phyloP scores from a whole-genome alignment of 768 basidiomycete species.

The Polyporus arcularius region DNA sequence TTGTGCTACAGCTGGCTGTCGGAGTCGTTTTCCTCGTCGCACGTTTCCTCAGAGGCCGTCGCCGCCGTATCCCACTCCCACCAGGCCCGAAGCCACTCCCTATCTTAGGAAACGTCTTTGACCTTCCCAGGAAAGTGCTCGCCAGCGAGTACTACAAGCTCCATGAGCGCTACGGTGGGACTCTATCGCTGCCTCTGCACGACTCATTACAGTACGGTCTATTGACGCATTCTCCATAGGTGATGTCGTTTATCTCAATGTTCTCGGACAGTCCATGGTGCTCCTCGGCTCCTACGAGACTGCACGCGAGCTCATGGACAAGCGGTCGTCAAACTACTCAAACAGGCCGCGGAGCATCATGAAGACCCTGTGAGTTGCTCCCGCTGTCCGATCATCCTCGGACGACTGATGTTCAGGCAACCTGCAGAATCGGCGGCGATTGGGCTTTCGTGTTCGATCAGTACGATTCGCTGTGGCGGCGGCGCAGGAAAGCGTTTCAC shows the following conservation, averaged over 20 bases:
- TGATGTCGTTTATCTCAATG: neutral
- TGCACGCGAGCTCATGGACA: neutral
- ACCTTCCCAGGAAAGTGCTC: neutral
- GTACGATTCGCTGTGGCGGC: neutral
- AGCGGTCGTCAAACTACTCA: neutral
- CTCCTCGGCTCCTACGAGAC: neutral
- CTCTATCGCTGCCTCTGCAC: neutral
- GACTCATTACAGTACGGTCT: neutral
- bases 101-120: neutral
- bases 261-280: neutral
- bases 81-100: neutral
- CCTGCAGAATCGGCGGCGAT: neutral
- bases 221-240: neutral
- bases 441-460: neutral
- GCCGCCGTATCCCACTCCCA: neutral
- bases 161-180: neutral
- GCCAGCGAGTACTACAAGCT: neutral
- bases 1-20: no score
- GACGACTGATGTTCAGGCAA: no score
- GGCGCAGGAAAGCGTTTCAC: neutral
- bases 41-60: no score
- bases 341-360: neutral
- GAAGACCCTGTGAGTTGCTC: neutral
- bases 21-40: no score
- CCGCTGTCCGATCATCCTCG: no score